Evolutionary conservation across 176 grass and related monocot species (phyloP), one percentile per base, ranked within the genome.

Genomic region (Chrysopogon serrulatus): DNA sequence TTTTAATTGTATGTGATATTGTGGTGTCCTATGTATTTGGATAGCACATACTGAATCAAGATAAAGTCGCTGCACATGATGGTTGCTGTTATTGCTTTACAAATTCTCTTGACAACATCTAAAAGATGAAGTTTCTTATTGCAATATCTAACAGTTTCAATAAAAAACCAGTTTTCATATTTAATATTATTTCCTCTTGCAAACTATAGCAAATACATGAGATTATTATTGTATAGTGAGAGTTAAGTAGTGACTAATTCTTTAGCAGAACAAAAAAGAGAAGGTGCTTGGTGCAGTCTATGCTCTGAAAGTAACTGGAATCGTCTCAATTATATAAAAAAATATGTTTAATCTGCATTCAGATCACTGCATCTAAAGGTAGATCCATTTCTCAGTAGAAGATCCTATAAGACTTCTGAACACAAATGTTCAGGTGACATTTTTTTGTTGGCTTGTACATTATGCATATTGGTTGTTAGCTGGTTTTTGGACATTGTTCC

Each of bases 1-100:
- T 51, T 71, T 62, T 45, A 71, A 62, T 79, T 85, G 39, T 67
- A 85, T 67, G 70, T 34, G 19, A 10, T 65, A 33, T 81, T 72
- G 69, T 4, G 0, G n/a, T 10, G 34, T 65, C 48, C 48, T 53
- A 56, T 56, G 27, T 79, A 44, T 45, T n/a, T 65, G 28, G 41
- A 24, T 34, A 24, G 0, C 1, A 16, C 11, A 49, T 11, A 17
- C 43, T 17, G 30, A 35, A 61, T 60, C 49, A 28, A 30, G 14
- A 11, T 42, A 62, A 17, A 67, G 12, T 31, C 23, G 16, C 1
- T 0, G 9, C 16, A 5, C 51, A 15, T 7, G 18, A 16, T 63
- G 32, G 47, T 9, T 66, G 19, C 15, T 49, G 19, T 65, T 74
- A 48, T 54, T n/a, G 1, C 62, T 49, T 65, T 49, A 45, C 23